These are phyloP conservation scores for Aphanomyces invadans DNA, from an alignment of 352 stramenopile genomes.

Conservation along the genomic window DNA sequence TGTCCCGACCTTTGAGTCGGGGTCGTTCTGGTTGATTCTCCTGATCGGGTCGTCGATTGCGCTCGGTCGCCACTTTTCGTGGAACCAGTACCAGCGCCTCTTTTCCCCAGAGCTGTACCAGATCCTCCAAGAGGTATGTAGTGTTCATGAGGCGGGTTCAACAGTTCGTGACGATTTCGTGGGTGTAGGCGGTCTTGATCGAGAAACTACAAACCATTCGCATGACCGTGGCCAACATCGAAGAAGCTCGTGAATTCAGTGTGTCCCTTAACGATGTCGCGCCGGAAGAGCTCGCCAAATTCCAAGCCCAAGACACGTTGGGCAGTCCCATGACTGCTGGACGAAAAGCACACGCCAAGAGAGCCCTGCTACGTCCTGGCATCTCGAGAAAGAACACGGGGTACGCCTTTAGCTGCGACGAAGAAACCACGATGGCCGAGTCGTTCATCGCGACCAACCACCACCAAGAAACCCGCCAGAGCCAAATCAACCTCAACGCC, in stretches of 20 bases:
- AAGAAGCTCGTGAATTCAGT: slow-evolving; percentile 48
- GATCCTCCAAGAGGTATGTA: slow-evolving; percentile 49
- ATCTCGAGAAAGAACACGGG: slow-evolving; percentile 49
- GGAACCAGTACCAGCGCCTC: slow-evolving; percentile 72
- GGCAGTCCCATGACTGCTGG: not conserved
- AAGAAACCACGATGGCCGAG: slow-evolving; percentile 73
- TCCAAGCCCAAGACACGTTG: slow-evolving; percentile 6
- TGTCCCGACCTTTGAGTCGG: slow-evolving; percentile 40
- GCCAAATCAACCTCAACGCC: slow-evolving; percentile 3
- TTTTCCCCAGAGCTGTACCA: slow-evolving; percentile 66
- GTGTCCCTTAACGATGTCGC: slow-evolving; percentile 62
- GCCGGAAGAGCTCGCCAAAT: slow-evolving; percentile 12
- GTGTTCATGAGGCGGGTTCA: slow-evolving; percentile 34
- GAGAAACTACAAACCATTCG: slow-evolving; percentile 35
- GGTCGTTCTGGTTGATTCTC: slow-evolving; percentile 56
- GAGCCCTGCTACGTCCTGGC: not conserved
- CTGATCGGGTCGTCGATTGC: slow-evolving; percentile 60
- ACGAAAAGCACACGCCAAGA: not conserved
- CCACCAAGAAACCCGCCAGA: slow-evolving; percentile 1
- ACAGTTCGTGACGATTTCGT: slow-evolving; percentile 5
- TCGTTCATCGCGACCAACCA: slow-evolving; percentile 75
- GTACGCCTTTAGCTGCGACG: slow-evolving; percentile 77
- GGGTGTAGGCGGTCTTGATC: slow-evolving; percentile 7
- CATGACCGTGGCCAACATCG: slow-evolving; percentile 62
- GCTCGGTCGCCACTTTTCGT: slow-evolving; percentile 61